Base-by-base conservation (phyloP, 2,329 filamentous ascomycete species). In the Microcyclosporella mali region DNA sequence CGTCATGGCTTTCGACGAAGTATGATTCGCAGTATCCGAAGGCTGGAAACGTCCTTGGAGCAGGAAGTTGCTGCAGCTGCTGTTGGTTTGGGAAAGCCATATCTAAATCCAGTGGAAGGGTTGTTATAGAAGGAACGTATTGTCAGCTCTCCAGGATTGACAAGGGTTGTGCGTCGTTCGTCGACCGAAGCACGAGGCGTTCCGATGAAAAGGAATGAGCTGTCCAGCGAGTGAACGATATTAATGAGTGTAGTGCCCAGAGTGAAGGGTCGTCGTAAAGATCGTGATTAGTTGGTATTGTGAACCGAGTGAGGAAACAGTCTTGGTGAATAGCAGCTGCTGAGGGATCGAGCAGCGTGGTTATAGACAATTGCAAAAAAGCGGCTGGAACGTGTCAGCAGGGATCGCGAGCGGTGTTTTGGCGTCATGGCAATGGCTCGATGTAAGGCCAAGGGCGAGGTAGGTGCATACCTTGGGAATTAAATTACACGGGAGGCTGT, bases 11-110 rank as follows among this genome's bases (percentile, higher is more conserved):
- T 56, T 85, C 81, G 42, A 83, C 77, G 57, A 84, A 84, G 66
- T 75, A 84, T 45, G 75, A 80, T 52, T 84, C 81, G 63, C 81
- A 85, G 42, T 78, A 76, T 55, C 80, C 79, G 63, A 77, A 79
- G 56, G 69, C 70, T 45, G 71, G 67, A 45, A 72, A 68, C 39
- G 66, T 62, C 53, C 70, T 67, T 56, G 69, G 41, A 9, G 45
- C 47, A 30, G 44, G 41, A 15, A 47, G 33, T 33, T 46, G 48
- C 27, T 45, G 45, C 31, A 51, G 49, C 41, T 43, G 52, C 27
- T 43, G 45, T 30, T 53, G 51, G 41, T 43, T 52, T 56, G 72
- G 69, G 61, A 70, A 77, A 56, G 75, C 72, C 77, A 81, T 81
- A 56, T 36, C 44, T 54, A 49, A 44, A 57, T 53, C 59, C 19